Evolutionary conservation across 176 grass and related monocot species (phyloP).

Genomic region (Echinochloa phyllopogon): DNA sequence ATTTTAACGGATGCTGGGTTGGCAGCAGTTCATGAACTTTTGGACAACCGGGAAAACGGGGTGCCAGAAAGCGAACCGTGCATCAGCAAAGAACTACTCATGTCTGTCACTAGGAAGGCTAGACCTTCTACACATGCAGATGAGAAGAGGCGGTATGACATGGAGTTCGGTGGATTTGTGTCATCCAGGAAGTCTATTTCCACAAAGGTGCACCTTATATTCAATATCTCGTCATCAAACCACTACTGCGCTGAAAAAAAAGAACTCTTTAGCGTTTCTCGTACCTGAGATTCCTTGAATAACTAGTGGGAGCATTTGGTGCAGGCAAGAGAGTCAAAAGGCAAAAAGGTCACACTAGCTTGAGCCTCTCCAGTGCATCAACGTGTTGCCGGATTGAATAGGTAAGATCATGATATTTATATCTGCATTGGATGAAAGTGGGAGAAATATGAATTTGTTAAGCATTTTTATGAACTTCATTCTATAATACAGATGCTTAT

Average conservation of each 20-base stretch:
- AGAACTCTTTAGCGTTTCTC: conserved; percentile 1
- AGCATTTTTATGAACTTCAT: conserved; percentile 10
- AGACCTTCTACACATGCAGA: conserved; percentile 75
- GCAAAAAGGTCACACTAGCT: conserved; percentile 89
- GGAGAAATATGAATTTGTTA: neutral
- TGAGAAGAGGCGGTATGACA: conserved; percentile 63
- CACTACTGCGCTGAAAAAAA: neutral
- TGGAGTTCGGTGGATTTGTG: conserved; percentile 81
- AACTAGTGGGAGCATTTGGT: conserved; percentile 33
- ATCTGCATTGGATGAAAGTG: neutral
- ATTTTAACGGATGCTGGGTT: conserved; percentile 81
- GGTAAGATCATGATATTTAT: conserved; percentile 7
- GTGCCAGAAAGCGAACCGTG: conserved; percentile 51
- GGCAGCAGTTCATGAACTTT: conserved; percentile 80
- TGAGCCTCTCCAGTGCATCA: conserved; percentile 46
- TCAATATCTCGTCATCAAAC: conserved; percentile 4
- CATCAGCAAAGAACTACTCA: conserved; percentile 78
- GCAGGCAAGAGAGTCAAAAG: conserved; percentile 91
- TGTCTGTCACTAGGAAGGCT: conserved; percentile 76
- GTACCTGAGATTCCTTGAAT: conserved; percentile 13
- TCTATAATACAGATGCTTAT: neutral
- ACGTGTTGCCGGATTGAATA: neutral
- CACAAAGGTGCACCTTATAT: conserved; percentile 57
- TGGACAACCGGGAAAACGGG: conserved; percentile 62
- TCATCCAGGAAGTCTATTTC: conserved; percentile 84